Base-by-base conservation (phyloP, 768 basidiomycete species). In the Postia placenta region DNA sequence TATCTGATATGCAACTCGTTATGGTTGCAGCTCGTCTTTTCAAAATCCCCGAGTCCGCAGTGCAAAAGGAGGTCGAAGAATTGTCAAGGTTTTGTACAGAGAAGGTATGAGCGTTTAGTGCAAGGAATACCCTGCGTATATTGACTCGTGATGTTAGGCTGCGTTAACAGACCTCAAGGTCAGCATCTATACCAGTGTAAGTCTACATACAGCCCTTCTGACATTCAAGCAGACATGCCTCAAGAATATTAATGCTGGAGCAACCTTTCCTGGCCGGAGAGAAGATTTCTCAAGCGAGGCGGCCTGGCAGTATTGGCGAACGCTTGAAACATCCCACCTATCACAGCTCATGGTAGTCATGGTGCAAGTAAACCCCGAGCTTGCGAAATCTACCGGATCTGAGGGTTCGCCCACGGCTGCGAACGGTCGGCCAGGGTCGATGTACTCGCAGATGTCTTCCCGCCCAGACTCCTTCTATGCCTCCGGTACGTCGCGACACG, bases 161-260 rank as follows among this genome's bases (percentile, higher is more conserved):
- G 92, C 92, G 0, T 68, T 96, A 49, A 75, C 75, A 38, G 92
- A 96, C 64, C 74, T 95, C 48, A 96, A 94, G 79, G 91, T 86
- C 61, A 39, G 61, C 19, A 27, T 27, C 42, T 36, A 47, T 40
- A 23, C 11, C 9, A 35, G n/a, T 51, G 41, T 26, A 26, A 36
- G 14, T 41, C n/a, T n/a, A n/a, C 17, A 42, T 44, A 11, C 4
- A 42, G 28, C 12, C 11, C 12, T 57, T 46, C 56, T 28, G 43
- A 54, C 51, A 35, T 36, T 48, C 22, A 20, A 60, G 4, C 59
- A 93, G 88, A 88, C 87, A 28, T 93, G 88, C 62, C 71, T 97
- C 47, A 95, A 95, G 71, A 89, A 92, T 55, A 87, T 97, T 61
- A 89, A 86, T 47, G 84, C 87, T 12, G 87, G 90, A 22, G 74